A percentile compares a stretch with the other conserved stretches of the same genome.
phyloP scores from a whole-genome alignment of 2,329 filamentous ascomycete genomes.

The Trichoderma simmonsii region DNA sequence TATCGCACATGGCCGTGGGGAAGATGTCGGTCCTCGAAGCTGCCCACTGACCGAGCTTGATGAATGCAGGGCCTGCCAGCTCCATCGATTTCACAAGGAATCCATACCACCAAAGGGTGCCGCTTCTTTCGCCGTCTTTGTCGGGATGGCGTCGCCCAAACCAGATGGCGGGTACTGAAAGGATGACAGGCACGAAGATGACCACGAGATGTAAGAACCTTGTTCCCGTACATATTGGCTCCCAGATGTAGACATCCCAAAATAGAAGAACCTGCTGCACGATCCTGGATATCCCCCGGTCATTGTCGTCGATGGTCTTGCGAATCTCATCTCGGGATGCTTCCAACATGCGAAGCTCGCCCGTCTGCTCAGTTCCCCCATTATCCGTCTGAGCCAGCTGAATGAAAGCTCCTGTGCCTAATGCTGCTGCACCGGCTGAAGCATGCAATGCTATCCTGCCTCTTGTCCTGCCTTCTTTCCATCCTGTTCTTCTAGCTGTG shows the following conservation, averaged over 20 bases:
- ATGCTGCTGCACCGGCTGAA: slow-evolving; percentile 39
- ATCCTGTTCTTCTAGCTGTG: slow-evolving; percentile 27
- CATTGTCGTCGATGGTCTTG: slow-evolving; percentile 62
- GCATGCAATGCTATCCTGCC: slow-evolving; percentile 37
- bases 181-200: slow-evolving; percentile 89
- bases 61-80: slow-evolving; percentile 88
- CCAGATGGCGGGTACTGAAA: slow-evolving; percentile 77
- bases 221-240: slow-evolving; percentile 81
- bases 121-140: slow-evolving; percentile 70
- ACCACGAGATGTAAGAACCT: slow-evolving; percentile 83
- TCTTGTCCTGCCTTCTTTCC: slow-evolving; percentile 22
- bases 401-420: slow-evolving; percentile 57
- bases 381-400: slow-evolving; percentile 56
- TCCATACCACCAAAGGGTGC: slow-evolving; percentile 91
- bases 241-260: slow-evolving; percentile 70
- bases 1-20: slow-evolving; percentile 82
- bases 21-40: slow-evolving; percentile 96
- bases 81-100: slow-evolving; percentile 91
- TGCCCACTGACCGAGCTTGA: slow-evolving; percentile 99
- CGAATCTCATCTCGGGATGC: slow-evolving; percentile 73
- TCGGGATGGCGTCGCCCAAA: slow-evolving; percentile 62
- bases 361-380: slow-evolving; percentile 55
- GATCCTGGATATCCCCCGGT: slow-evolving; percentile 56
- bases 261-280: slow-evolving; percentile 61
- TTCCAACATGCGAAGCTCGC: slow-evolving; percentile 83